These are phyloP conservation scores for Hibiscus trionum DNA, from an alignment of 345 rosid genomes.

Conservation along the genomic window DNA sequence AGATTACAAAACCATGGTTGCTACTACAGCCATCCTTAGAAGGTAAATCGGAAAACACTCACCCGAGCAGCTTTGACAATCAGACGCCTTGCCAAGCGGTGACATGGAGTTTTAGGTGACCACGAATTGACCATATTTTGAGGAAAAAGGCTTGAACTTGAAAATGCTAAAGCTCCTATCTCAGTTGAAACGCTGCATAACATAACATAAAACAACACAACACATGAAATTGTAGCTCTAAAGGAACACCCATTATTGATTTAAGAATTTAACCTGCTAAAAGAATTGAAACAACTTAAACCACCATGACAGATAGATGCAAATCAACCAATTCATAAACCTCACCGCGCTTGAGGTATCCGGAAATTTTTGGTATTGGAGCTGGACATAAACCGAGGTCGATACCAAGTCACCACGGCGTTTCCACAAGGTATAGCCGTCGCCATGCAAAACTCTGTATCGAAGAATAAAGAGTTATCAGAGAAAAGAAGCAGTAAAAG, in stretches of 20 bases:
- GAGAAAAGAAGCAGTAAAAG: neutral
- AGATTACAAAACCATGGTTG: neutral
- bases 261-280: neutral
- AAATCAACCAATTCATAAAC: neutral
- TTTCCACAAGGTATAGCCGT: conserved; percentile 5
- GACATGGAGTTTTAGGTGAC: neutral
- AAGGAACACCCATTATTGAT: neutral
- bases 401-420: neutral
- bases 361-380: neutral
- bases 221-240: neutral
- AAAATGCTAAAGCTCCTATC: neutral
- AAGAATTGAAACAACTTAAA: neutral
- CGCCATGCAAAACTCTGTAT: conserved; percentile 1
- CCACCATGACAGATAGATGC: neutral
- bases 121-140: neutral
- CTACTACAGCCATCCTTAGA: neutral
- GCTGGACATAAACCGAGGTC: conserved; percentile 4
- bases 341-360: neutral
- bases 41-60: neutral
- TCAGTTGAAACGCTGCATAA: neutral
- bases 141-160: conserved; percentile 9
- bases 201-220: neutral
- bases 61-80: conserved; percentile 9
- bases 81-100: neutral
- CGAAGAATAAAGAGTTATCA: neutral